Evolutionary conservation across 495 filamentous ascomycete genomes (phyloP).

Genomic region (Articulospora tetracladia): DNA sequence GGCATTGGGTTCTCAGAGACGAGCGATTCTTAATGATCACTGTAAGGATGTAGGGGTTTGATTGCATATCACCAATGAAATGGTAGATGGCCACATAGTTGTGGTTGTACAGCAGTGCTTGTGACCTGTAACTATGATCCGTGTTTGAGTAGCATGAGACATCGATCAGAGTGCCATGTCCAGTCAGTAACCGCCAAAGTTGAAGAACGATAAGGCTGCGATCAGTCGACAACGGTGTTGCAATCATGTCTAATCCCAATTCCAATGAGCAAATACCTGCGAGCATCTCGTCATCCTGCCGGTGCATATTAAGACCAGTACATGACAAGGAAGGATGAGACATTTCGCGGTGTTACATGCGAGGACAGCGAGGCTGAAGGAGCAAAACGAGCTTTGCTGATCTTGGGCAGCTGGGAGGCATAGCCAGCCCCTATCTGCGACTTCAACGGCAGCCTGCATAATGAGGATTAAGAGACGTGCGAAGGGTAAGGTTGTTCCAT

Average conservation of each 20-base stretch:
- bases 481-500: too few species aligned
- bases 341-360: too few species aligned
- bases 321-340: background rate
- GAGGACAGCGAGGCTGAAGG: background rate
- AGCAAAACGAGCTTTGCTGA: too few species aligned
- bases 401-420: too few species aligned
- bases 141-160: background rate
- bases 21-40: conserved; percentile 9
- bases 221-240: too few species aligned
- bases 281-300: background rate
- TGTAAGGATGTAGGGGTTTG: conserved; percentile 15
- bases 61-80: conserved; percentile 14
- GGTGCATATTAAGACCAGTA: background rate
- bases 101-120: background rate
- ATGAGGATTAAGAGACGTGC: too few species aligned
- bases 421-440: too few species aligned
- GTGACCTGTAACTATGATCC: background rate
- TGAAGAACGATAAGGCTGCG: too few species aligned
- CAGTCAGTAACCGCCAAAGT: too few species aligned
- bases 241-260: too few species aligned
- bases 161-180: background rate
- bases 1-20: conserved; percentile 20
- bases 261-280: too few species aligned
- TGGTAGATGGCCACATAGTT: background rate
- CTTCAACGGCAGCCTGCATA: too few species aligned